phyloP scores from a whole-genome alignment of 768 basidiomycete species.

The Auriscalpium orientale region DNA sequence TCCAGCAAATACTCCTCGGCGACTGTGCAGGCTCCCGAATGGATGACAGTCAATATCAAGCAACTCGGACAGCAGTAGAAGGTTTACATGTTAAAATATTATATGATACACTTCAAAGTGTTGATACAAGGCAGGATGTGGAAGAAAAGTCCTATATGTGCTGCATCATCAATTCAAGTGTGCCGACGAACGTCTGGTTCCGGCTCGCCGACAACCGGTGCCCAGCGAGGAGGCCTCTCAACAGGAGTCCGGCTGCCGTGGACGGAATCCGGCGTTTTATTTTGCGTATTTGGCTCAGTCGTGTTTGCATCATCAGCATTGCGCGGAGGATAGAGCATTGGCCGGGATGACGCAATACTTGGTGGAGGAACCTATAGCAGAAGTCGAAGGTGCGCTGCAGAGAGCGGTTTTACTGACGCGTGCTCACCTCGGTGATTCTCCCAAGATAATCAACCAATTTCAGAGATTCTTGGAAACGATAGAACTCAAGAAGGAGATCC shows the following conservation, averaged over 20 bases:
- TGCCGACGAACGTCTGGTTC: neutral
- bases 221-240: neutral
- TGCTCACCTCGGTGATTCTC: constrained; percentile 5
- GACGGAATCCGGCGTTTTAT: neutral
- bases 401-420: neutral
- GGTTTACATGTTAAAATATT: no score
- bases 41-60: no score
- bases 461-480: constrained; percentile 10
- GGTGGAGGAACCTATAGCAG: constrained; percentile 10
- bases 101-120: no score
- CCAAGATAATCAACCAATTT: constrained; percentile 13
- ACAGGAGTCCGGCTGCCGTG: neutral
- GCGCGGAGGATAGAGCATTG: constrained; percentile 8
- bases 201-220: neutral
- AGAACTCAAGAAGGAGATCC: constrained; percentile 14
- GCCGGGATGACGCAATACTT: constrained; percentile 8
- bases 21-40: no score
- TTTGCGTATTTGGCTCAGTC: neutral
- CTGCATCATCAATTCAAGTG: no score
- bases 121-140: no score
- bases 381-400: neutral
- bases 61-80: no score
- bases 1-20: no score
- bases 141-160: no score
- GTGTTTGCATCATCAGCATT: constrained; percentile 1